Evolutionary conservation across 1,284 basidiomycete species (phyloP).

Genomic region (Xanthoconium separans): DNA sequence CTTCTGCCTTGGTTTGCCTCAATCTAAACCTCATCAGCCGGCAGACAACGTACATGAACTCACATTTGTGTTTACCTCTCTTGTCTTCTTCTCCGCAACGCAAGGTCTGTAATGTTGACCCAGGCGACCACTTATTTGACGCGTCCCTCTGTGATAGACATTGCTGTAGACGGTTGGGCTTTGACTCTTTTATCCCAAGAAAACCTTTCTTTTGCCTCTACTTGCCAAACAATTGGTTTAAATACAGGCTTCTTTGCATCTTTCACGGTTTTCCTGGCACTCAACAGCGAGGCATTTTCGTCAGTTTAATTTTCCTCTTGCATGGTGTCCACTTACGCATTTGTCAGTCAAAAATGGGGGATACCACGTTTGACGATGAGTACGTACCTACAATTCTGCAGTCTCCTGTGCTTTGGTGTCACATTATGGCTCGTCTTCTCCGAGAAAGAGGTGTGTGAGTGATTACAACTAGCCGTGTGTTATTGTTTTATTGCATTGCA

Average conservation of each 20-base stretch:
- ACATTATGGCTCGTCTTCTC: conserved; percentile 88
- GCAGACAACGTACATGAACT: conserved; percentile 79
- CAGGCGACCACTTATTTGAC: conserved; percentile 5
- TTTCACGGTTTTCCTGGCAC: conserved; percentile 96
- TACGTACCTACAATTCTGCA: conserved; percentile 89
- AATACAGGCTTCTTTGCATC: conserved; percentile 96
- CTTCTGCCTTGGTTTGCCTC: not conserved
- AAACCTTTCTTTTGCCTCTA: conserved; percentile 95
- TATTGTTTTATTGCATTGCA: conserved; percentile 29
- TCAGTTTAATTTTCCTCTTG: conserved; percentile 40
- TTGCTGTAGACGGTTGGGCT: conserved; percentile 99
- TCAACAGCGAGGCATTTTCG: conserved; percentile 94
- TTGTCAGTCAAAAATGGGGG: conserved; percentile 72
- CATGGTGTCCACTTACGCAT: conserved; percentile 3
- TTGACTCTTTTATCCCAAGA: conserved; percentile 94
- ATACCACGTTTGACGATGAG: conserved; percentile 81
- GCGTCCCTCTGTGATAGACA: conserved; percentile 55
- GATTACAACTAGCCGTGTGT: conserved; percentile 5
- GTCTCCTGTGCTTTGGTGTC: conserved; percentile 75
- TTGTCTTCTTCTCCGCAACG: conserved; percentile 95
- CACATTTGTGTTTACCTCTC: conserved; percentile 84
- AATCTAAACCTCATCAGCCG: conserved; percentile 53
- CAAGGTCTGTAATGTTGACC: conserved; percentile 62
- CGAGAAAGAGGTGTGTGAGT: conserved; percentile 79
- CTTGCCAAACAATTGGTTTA: conserved; percentile 96